Evolutionary conservation across 1,139 yeast genomes (phyloP).

Genomic region (Pichia sp.): DNA sequence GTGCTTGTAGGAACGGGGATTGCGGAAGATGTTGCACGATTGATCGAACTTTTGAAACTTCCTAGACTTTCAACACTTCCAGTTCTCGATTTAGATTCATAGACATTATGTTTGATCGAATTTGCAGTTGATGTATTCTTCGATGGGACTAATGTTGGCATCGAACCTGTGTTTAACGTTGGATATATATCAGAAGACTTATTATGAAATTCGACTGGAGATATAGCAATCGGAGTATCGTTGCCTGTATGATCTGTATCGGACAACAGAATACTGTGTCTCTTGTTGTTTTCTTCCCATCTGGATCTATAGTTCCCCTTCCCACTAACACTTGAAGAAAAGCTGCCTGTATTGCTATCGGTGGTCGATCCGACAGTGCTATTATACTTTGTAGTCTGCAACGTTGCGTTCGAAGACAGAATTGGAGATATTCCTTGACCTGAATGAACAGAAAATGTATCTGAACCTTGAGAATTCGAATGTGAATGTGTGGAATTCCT

Average conservation of each 20-base stretch:
- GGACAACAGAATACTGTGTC: neutral
- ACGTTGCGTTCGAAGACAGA: neutral
- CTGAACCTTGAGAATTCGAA: conserved; percentile 11
- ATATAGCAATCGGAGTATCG: neutral
- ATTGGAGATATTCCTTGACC: conserved; percentile 6
- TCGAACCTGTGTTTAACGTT: neutral
- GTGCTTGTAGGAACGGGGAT: conserved; percentile 2
- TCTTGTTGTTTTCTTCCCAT: conserved; percentile 1
- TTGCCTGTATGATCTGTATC: neutral
- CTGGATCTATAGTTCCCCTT: neutral
- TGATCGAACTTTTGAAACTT: conserved; percentile 8
- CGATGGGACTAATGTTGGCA: conserved; percentile 1
- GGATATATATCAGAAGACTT: neutral
- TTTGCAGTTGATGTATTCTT: neutral
- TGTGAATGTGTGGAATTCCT: conserved; percentile 7
- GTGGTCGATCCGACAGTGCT: neutral
- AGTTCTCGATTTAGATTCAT: conserved; percentile 1
- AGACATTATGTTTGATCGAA: neutral
- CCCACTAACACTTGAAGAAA: too few species aligned
- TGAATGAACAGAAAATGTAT: conserved; percentile 3
- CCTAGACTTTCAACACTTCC: conserved; percentile 9
- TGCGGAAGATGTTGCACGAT: neutral
- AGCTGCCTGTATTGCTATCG: neutral
- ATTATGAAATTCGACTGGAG: neutral
- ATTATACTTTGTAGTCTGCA: neutral